These are phyloP conservation scores for Metschnikowia bowlesiae DNA, from an alignment of 805 yeast genomes.

Conservation along the genomic window DNA sequence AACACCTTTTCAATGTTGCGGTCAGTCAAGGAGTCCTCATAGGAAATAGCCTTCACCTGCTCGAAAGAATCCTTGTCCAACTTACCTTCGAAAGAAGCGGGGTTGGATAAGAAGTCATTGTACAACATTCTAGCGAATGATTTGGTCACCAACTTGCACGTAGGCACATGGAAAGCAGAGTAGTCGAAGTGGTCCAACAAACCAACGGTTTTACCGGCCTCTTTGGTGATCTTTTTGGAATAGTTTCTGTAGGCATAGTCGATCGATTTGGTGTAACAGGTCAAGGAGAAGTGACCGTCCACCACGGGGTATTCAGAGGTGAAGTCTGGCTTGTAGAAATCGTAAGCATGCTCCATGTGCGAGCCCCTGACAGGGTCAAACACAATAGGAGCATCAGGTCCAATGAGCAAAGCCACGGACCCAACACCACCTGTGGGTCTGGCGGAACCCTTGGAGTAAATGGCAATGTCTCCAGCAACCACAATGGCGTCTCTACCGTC, in stretches of 20 bases:
- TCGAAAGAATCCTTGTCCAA: conserved; percentile 49
- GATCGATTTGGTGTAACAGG: conserved; percentile 91
- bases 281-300: conserved; percentile 92
- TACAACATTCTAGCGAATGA: conserved; percentile 88
- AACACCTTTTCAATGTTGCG: conserved; percentile 81
- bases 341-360: conserved; percentile 95
- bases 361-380: conserved; percentile 88
- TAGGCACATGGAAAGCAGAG: conserved; percentile 97
- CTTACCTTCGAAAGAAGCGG: conserved; percentile 46
- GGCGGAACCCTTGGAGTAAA: conserved; percentile 95
- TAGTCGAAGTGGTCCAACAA: conserved; percentile 73
- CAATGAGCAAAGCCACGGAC: conserved; percentile 87
- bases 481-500: conserved; percentile 98
- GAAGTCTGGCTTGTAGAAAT: conserved; percentile 97
- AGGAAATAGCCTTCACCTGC: conserved; percentile 51
- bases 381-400: conserved; percentile 96
- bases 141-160: conserved; percentile 90
- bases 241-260: conserved; percentile 82
- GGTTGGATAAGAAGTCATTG: conserved; percentile 78
- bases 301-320: conserved; percentile 95
- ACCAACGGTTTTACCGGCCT: conserved; percentile 51
- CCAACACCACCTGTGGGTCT: conserved; percentile 99
- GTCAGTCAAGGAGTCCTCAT: conserved; percentile 76
- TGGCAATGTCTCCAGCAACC: conserved; percentile 96
- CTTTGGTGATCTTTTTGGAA: conserved; percentile 61